These are phyloP conservation scores for Quercus engelmannii DNA, from an alignment of 306 rosid species.

Conservation along the genomic window DNA sequence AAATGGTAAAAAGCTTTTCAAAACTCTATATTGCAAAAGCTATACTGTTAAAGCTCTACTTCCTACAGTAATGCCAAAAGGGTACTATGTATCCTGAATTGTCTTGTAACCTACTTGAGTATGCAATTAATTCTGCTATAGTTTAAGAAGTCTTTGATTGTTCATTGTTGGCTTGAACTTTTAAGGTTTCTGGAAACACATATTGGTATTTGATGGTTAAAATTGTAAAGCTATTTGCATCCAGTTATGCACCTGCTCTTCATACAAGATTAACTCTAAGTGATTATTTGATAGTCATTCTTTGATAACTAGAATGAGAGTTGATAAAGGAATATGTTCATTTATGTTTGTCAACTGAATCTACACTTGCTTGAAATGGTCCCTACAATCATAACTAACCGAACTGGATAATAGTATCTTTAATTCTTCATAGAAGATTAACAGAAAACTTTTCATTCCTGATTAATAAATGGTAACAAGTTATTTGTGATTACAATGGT, in stretches of 20 bases:
- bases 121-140: background rate
- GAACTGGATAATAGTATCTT: background rate
- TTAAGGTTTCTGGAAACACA: background rate
- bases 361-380: background rate
- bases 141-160: background rate
- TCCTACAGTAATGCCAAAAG: too few relatives aligned
- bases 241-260: too few relatives aligned
- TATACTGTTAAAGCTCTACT: too few relatives aligned
- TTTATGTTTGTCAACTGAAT: background rate
- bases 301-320: background rate
- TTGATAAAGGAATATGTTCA: background rate
- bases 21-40: too few relatives aligned
- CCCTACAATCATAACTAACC: background rate
- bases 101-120: background rate
- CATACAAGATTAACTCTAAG: too few relatives aligned
- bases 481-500: background rate
- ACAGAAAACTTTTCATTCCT: background rate
- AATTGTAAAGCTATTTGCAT: too few relatives aligned
- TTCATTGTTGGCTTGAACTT: background rate
- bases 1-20: too few relatives aligned
- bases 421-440: background rate
- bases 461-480: background rate
- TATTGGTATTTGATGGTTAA: background rate
- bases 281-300: too few relatives aligned
- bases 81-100: background rate